Base-by-base conservation (phyloP, 1,139 yeast genomes). In the Debaryomyces sp. region DNA sequence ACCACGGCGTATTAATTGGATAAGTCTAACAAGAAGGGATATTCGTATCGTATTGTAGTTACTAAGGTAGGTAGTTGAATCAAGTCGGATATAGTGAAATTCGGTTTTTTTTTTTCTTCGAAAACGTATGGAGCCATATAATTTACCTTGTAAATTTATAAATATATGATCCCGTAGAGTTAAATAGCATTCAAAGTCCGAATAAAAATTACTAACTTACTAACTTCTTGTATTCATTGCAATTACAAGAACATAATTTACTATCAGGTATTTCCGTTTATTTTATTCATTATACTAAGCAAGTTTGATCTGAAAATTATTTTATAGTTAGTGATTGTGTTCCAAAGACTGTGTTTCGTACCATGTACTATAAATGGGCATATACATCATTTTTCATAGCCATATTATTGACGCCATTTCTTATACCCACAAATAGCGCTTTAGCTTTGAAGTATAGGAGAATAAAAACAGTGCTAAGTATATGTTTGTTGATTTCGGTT, bases 301-400 rank as follows among this genome's bases (percentile, higher is more conserved):
- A 10, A 30, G 12, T 13, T 24, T 24, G 26, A 30, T 30, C 15
- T n/a, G 17, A 30, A 15, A 30, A 12, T 4, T 27, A 17, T 18
- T 17, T n/a, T 33, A 17, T 18, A 12, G 37, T 17, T 3, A 6
- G 12, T 15, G 6, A 17, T 33, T 33, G 21, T 18, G 13, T 33
- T 33, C 17, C 21, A 9, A 33, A 12, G 23, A 30, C 15, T 33
- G 23, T 17, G 23, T 33, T 33, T 17, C 23, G 5, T 12, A 33
- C 13, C 7, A 64, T 64, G 68, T 64, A 63, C 46, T 44, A 51
- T 33, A 46, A 47, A 22, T 63, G 63, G 50, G 45, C 57, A 15
- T 60, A 59, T 42, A 29, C 54, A 23, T 56, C 68, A 5, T 18
- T 63, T 24, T 56, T 51, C 18, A 44, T 65, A 4, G 47, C 56